phyloP scores from a whole-genome alignment of 768 basidiomycete species.

The Fistulinella prunicolor region DNA sequence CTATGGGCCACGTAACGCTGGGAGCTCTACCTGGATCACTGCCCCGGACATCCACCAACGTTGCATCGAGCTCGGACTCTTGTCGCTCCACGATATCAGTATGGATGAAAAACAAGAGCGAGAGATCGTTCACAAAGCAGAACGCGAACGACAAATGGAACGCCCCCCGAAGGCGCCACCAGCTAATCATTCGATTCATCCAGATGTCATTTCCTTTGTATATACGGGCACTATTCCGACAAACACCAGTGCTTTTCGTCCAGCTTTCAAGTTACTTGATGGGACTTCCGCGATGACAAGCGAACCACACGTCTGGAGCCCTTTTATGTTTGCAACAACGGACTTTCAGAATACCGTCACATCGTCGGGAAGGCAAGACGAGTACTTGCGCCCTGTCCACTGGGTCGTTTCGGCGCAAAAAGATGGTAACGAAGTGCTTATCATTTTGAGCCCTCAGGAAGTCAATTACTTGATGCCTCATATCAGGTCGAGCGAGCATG shows the following conservation, averaged over 20 bases:
- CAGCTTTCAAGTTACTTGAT: neutral
- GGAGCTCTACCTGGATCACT: neutral
- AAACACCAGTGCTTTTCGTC: neutral
- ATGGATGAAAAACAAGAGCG: conserved; percentile 47
- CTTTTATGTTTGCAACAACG: neutral
- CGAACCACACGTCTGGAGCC: neutral
- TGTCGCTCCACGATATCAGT: conserved; percentile 3
- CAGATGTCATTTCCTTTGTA: neutral
- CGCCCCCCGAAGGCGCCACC: neutral
- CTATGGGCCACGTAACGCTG: neutral
- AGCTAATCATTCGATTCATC: neutral
- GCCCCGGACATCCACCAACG: neutral
- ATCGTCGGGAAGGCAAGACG: neutral
- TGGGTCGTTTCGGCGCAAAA: neutral
- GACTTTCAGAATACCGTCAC: conserved; percentile 4
- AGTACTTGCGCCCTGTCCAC: neutral
- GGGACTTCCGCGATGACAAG: neutral
- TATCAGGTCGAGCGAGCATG: conserved; percentile 21
- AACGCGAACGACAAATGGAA: neutral
- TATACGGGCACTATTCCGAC: neutral
- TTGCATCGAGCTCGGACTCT: neutral
- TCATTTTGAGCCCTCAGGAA: conserved; percentile 19
- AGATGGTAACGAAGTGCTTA: neutral
- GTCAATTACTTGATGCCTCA: conserved; percentile 36
- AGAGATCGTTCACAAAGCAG: conserved; percentile 38